These are phyloP conservation scores for Vitis hybrid DNA, from an alignment of 177 flowering plant species.

Conservation along the genomic window DNA sequence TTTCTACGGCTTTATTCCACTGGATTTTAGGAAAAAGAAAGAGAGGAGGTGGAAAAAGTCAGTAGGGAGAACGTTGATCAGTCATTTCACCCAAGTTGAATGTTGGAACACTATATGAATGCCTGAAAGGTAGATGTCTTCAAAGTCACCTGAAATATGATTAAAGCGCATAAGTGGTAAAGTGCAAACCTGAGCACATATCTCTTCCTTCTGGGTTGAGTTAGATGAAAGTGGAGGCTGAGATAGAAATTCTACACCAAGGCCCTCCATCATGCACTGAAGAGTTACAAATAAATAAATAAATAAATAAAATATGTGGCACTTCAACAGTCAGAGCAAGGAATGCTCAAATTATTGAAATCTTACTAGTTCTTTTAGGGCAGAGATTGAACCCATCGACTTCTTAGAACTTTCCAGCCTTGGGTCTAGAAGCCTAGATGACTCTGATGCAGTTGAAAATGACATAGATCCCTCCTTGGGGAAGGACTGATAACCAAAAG, in stretches of 20 bases:
- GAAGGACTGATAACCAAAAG: conserved; percentile 41
- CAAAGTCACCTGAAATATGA: not conserved
- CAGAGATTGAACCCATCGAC: conserved; percentile 55
- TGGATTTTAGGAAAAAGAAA: too few species aligned
- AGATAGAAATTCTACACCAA: conserved; percentile 47
- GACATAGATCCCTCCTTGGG: conserved; percentile 48
- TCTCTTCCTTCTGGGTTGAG: conserved; percentile 46
- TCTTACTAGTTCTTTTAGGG: conserved; percentile 78
- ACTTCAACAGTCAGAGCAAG: not conserved
- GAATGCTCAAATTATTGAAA: not conserved
- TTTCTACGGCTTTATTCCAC: too few species aligned
- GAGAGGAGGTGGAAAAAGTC: too few species aligned
- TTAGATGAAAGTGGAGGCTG: conserved; percentile 49
- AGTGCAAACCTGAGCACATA: conserved; percentile 65
- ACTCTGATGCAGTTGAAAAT: conserved; percentile 44
- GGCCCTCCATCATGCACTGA: conserved; percentile 81
- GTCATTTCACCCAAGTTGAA: not conserved
- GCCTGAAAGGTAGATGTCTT: not conserved
- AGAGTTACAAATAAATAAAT: conserved; percentile 2
- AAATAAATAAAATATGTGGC: not conserved
- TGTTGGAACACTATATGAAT: not conserved
- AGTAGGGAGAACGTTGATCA: too few species aligned
- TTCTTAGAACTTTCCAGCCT: conserved; percentile 59
- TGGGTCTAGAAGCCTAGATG: conserved; percentile 48
- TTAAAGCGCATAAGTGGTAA: not conserved